Evolutionary conservation across 1,284 basidiomycete genomes (phyloP).

Genomic region (Marasmius fiardii): DNA sequence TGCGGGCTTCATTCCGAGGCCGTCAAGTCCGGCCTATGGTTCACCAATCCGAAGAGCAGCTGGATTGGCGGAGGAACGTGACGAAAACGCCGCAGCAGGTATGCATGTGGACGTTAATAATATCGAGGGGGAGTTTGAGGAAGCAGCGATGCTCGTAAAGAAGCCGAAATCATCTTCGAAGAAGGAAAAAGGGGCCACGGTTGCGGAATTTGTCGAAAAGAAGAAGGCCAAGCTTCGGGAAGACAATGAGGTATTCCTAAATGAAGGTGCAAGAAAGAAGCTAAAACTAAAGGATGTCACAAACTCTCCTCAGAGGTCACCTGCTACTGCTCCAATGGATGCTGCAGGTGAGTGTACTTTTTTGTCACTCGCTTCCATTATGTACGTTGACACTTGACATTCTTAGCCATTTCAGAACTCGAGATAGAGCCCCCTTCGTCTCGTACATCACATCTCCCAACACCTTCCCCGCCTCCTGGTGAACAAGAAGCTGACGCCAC

Average conservation of each 20-base stretch:
- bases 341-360: conserved; percentile 29
- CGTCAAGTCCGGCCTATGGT: conserved; percentile 65
- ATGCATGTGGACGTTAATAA: conserved; percentile 17
- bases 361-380: not conserved
- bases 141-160: conserved; percentile 2
- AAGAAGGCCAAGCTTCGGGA: conserved; percentile 36
- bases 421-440: conserved; percentile 26
- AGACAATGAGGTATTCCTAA: conserved; percentile 28
- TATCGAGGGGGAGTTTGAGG: conserved; percentile 1
- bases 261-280: conserved; percentile 34
- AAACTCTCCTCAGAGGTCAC: conserved; percentile 44
- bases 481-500: conserved; percentile 33
- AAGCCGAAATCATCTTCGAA: conserved; percentile 7
- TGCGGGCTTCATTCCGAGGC: conserved; percentile 28
- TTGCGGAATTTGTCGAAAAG: conserved; percentile 10
- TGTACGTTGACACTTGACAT: conserved; percentile 9
- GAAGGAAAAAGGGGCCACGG: conserved; percentile 1
- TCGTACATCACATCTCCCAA: conserved; percentile 43
- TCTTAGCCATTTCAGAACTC: conserved; percentile 24
- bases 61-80: conserved; percentile 55
- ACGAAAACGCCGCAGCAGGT: conserved; percentile 40
- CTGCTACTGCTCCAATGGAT: conserved; percentile 37
- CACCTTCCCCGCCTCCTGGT: conserved; percentile 38
- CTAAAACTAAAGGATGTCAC: conserved; percentile 63
- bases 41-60: conserved; percentile 54